Evolutionary conservation across 306 rosid species (phyloP), one percentile per base, ranked within the genome.

Genomic region (Pyrus bretschneideri): DNA sequence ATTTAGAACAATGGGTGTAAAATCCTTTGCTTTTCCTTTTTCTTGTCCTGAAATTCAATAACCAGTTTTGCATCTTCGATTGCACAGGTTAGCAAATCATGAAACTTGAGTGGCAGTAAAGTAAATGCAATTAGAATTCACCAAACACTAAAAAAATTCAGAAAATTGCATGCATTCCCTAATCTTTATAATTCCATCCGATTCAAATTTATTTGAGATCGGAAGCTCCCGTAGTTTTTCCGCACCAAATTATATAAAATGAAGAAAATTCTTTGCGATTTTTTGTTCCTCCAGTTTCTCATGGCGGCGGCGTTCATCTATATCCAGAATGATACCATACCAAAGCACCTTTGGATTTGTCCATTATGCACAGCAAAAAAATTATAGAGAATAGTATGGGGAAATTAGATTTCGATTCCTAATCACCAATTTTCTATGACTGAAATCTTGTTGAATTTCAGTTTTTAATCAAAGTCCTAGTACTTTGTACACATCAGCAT

Each of bases 231-330:
- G 17, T 27, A 33, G 21, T 10, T 33, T n/a, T 6, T 33, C 35
- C 9, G 68, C 79, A 11, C 59, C 52, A 49, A 65, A 55, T 1
- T 5, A 33, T 5, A 5, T 33, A 33, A 5, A 33, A 33, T 1
- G 38, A 4, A 31, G 35, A 33, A 33, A 33, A n/a, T 85, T 29
- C 70, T 84, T 67, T 91, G 94, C 82, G 98, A 91, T 85, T 94
- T 86, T 83, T 94, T 97, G 65, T 78, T 94, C 76, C 93, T 91
- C 63, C 93, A 90, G 29, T 77, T 94, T 45, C 69, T 91, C 62
- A 95, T 96, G 13, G 95, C 97, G 25, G 86, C 65, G 42, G 89
- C 83, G 58, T 94, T 90, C 89, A 86, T 94, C 95, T 91, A 86
- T 72, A 87, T 94, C 79, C 98, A 94, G 96, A 31, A 31, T 31